These are phyloP conservation scores for Heliamphora exappendiculata DNA, from an alignment of 148 eudicot genomes.

Conservation along the genomic window DNA sequence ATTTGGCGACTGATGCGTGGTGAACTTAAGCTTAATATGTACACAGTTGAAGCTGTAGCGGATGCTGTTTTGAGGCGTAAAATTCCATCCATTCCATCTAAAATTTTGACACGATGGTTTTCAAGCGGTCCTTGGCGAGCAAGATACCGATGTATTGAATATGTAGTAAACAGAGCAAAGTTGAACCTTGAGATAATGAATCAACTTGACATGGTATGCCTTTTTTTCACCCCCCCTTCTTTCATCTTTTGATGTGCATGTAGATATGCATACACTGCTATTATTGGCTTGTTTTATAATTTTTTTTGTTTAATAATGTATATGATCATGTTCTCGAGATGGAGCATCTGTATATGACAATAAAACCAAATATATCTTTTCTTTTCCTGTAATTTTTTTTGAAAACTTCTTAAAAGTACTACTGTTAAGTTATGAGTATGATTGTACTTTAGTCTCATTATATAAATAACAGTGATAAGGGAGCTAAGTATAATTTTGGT, in stretches of 20 bases:
- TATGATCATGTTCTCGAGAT: too few relatives aligned
- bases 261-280: background rate
- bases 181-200: constrained; percentile 67
- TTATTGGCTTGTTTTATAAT: background rate
- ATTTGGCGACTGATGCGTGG: constrained; percentile 84
- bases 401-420: too few relatives aligned
- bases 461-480: too few relatives aligned
- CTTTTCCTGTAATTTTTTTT: too few relatives aligned
- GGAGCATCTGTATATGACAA: too few relatives aligned
- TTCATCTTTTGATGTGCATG: background rate
- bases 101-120: constrained; percentile 67
- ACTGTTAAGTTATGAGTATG: too few relatives aligned
- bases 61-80: constrained; percentile 80
- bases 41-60: constrained; percentile 79
- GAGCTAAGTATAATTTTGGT: too few relatives aligned
- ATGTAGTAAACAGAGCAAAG: constrained; percentile 51
- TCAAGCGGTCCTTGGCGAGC: constrained; percentile 80
- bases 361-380: too few relatives aligned
- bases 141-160: constrained; percentile 68
- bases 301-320: too few relatives aligned
- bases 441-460: too few relatives aligned
- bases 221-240: background rate
- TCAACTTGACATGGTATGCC: constrained; percentile 74
- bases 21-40: constrained; percentile 76
- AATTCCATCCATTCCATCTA: constrained; percentile 59